phyloP scores from a whole-genome alignment of 2,329 filamentous ascomycete species.

The Phyllosticta ampelicida region DNA sequence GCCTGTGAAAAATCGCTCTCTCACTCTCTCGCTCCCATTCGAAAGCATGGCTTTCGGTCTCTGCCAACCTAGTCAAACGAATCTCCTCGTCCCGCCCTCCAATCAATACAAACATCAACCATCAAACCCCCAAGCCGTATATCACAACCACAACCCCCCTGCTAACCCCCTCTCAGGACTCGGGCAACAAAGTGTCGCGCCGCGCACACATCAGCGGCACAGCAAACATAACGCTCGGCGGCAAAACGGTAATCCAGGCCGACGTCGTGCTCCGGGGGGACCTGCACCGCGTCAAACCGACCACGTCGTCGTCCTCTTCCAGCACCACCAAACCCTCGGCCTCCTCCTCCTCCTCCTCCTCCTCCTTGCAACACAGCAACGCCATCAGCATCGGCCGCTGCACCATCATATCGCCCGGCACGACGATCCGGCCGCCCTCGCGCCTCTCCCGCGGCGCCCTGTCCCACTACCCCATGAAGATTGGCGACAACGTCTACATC shows the following conservation, averaged over 20 bases:
- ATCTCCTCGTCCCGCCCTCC: no score
- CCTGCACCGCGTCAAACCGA: constrained; percentile 46
- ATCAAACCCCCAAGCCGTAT: no score
- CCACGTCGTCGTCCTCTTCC: constrained; percentile 18
- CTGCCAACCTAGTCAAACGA: no score
- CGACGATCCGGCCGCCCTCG: constrained; percentile 71
- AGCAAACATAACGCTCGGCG: constrained; percentile 94
- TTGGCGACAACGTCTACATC: constrained; percentile 91
- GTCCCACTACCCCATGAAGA: constrained; percentile 79
- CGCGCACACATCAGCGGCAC: constrained; percentile 87
- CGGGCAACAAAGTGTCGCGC: constrained; percentile 95
- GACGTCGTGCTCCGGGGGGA: constrained; percentile 92
- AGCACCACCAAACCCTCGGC: constrained; percentile 18
- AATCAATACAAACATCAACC: no score
- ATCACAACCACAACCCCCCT: not conserved
- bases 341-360: no score
- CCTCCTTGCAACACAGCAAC: constrained; percentile 23
- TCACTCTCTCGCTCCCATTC: no score
- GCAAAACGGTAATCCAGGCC: constrained; percentile 86
- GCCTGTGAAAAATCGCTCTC: no score
- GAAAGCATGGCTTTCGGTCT: no score
- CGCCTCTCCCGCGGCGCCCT: constrained; percentile 65
- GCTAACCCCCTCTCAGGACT: constrained; percentile 52
- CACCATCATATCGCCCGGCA: constrained; percentile 73
- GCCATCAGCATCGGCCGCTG: constrained; percentile 85